Percentiles rank a stretch among this genome's conserved stretches.
phyloP scores from a whole-genome alignment of 228 moss, liverwort and hornwort species.

The Sphagnum fallax region DNA sequence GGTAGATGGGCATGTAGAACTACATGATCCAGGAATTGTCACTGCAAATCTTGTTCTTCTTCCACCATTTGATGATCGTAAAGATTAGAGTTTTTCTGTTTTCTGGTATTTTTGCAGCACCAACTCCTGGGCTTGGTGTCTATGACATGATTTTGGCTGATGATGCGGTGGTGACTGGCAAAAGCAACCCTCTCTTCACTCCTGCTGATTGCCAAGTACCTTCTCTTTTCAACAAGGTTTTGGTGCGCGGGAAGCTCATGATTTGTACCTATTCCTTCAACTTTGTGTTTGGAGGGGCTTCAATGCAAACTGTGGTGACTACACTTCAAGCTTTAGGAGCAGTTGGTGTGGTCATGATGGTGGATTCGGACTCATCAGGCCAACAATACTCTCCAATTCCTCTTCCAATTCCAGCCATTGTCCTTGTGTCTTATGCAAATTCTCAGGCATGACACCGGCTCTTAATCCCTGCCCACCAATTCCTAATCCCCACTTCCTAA shows the following conservation, averaged over 20 bases:
- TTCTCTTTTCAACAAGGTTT: conserved; percentile 7
- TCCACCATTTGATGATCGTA: too few relatives aligned
- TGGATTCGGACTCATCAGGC: conserved; percentile 68
- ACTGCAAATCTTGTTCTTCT: too few relatives aligned
- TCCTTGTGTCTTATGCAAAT: conserved; percentile 41
- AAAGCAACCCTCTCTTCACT: conserved; percentile 12
- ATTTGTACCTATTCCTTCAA: conserved; percentile 61
- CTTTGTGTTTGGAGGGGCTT: conserved; percentile 73
- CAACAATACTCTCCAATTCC: conserved; percentile 78
- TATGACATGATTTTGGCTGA: conserved; percentile 27
- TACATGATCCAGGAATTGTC: too few relatives aligned
- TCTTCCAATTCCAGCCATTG: conserved; percentile 50
- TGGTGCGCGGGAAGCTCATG: conserved; percentile 25
- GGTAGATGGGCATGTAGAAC: too few relatives aligned
- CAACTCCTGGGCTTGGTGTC: conserved; percentile 24
- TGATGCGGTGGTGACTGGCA: conserved; percentile 24
- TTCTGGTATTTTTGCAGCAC: conserved; percentile 14
- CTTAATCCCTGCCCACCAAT: neutral
- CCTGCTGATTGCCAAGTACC: conserved; percentile 45
- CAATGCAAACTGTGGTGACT: conserved; percentile 53
- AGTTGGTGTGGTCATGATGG: conserved; percentile 67
- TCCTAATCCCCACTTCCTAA: neutral
- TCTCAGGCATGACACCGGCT: conserved; percentile 17
- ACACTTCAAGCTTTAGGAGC: conserved; percentile 46
- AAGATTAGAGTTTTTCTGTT: too few relatives aligned